Base-by-base conservation (phyloP, 345 rosid genomes). In the Aethionema arabicum region DNA sequence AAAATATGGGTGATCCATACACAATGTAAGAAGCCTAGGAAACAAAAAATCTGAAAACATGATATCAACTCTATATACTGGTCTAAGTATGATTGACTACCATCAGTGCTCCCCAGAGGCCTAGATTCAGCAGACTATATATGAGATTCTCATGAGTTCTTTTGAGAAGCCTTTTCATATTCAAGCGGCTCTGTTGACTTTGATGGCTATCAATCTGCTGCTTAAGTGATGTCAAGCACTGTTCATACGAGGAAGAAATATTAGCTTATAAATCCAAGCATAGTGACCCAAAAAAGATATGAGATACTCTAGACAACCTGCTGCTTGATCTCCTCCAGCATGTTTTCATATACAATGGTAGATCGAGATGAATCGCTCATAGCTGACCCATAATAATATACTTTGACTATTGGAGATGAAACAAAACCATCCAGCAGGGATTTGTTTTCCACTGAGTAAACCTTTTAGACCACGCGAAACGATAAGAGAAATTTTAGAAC, bases 91-190 rank as follows among this genome's bases (percentile, higher is more conserved):
- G 40, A 72, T 66, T 43, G 62, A 56, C 79, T 69, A 91, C 98
- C 70, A 80, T 87, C 55, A 75, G 58, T 65, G 90, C 98, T 70
- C 98, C 98, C 76, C 79, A 84, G 45, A 91, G 68, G 72, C 96
- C 98, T 65, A 91, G 88, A 57, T 74, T 83, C 66, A 84, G 74
- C 74, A 81, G 77, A 67, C 82, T 82, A 68, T 74, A 77, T 37
- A 76, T 53, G 54, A 91, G 79, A 74, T 77, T 86, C n/a, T 78
- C 91, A 76, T 88, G 95, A 72, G 83, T 69, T 76, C 79, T 78
- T 41, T 39, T 66, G 60, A 91, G 88, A 67, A 73, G 54, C 58
- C 39, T 83, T 76, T 74, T 86, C 57, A 79, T 79, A 65, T 57
- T 86, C 70, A 59, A 52, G 56, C 65, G 70, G 70, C 32, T 59